Evolutionary conservation across 228 moss, liverwort and hornwort species (phyloP).

Genomic region (Sphagnum magellanicum): DNA sequence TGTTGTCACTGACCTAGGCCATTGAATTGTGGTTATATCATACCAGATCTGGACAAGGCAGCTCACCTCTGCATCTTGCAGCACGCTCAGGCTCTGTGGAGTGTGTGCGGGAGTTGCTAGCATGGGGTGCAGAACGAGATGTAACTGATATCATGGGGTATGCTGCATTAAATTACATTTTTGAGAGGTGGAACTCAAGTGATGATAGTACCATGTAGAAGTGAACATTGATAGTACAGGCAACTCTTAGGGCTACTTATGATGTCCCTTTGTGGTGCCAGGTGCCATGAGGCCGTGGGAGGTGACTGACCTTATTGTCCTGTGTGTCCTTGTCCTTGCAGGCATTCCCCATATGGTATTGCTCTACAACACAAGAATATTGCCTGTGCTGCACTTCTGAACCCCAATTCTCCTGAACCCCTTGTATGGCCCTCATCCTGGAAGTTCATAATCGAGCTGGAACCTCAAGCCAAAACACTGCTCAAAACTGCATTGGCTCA

Average conservation of each 20-base stretch:
- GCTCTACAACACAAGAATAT: slow-evolving; percentile 41
- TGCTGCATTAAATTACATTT: neutral
- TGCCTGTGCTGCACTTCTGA: slow-evolving; percentile 35
- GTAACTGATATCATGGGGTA: slow-evolving; percentile 37
- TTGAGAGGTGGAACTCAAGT: neutral
- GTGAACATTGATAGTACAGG: neutral
- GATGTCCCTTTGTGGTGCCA: too few species aligned
- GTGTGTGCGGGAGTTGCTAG: slow-evolving; percentile 45
- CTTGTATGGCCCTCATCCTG: slow-evolving; percentile 62
- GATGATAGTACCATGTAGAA: too few species aligned
- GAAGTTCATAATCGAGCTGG: slow-evolving; percentile 57
- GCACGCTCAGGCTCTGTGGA: slow-evolving; percentile 50
- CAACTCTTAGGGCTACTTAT: too few species aligned
- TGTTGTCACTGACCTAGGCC: too few species aligned
- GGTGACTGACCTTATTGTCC: neutral
- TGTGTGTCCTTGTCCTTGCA: slow-evolving; percentile 3
- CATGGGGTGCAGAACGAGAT: slow-evolving; percentile 54
- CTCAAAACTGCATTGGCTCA: slow-evolving; percentile 39
- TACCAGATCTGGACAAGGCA: slow-evolving; percentile 33
- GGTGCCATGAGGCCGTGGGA: neutral
- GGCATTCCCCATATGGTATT: slow-evolving; percentile 34
- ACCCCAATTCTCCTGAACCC: slow-evolving; percentile 43
- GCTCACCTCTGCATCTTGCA: slow-evolving; percentile 42
- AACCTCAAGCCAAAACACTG: slow-evolving; percentile 43
- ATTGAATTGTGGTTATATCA: too few species aligned